Base-by-base conservation (phyloP, 306 rosid species). In the Morella rubra region DNA sequence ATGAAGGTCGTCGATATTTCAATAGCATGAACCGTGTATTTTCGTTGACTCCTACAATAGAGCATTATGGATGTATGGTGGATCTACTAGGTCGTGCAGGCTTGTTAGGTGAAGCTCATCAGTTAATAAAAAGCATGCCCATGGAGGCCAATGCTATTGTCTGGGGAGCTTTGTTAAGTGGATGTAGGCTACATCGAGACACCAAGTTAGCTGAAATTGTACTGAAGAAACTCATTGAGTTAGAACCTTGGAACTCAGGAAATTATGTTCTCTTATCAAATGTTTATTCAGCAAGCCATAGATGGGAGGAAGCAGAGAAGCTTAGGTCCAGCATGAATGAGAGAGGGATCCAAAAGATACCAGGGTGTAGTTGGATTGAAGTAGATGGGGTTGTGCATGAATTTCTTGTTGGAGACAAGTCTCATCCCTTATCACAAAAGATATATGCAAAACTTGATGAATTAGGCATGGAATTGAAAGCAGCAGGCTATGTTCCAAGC, bases 11-110 rank as follows among this genome's bases (percentile, higher is more conserved):
- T 77, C 78, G 18, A 84, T 81, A 60, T 73, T 71, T 32, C 81
- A 62, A 73, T 81, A 78, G 61, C 76, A 56, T 41, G 78, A 4
- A 65, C 47, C 24, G 47, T 0, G 14, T 65, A 9, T 65, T 18
- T 42, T 65, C 71, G 7, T 3, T 82, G 65, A 84, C 72, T 24
- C 85, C 71, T 5, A 79, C 71, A 61, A 74, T 53, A 10, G 85
- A 81, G 54, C 87, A 86, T 41, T 86, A 83, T 50, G 87, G 84
- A 45, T 83, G 85, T 65, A 78, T 81, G 81, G 90, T 81, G 62
- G 90, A 86, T 70, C 82, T 83, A 22, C 85, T 86, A 10, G 84
- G 90, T 41, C 84, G 85, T 49, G 90, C 78, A 19, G 85, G 87
- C 9, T 22, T 73, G 54, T 24, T 83, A 18, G 68, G 70, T 10